A percentile compares a stretch with the other conserved stretches of the same genome.
Evolutionary conservation across 2,329 filamentous ascomycete genomes (phyloP).

Genomic region (Harringtonia aguacate): DNA sequence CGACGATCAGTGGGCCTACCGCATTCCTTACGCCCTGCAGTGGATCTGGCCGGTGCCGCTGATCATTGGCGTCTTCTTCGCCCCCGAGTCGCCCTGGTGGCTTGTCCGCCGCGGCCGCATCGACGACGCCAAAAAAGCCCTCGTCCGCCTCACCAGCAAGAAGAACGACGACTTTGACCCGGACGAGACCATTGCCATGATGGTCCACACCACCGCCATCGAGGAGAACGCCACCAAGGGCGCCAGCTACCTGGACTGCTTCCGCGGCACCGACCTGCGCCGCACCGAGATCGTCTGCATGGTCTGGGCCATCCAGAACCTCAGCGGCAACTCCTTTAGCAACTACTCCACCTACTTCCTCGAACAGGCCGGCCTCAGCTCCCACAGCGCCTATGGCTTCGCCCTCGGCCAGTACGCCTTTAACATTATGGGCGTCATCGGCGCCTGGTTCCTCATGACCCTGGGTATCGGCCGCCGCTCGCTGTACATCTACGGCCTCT

Average conservation of each 20-base stretch:
- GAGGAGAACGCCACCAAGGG: conserved; percentile 62
- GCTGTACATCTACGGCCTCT: conserved; percentile 67
- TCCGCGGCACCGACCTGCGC: conserved; percentile 66
- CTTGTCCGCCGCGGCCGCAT: conserved; percentile 56
- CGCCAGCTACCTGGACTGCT: conserved; percentile 71
- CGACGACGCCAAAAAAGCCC: conserved; percentile 54
- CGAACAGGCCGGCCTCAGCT: conserved; percentile 44
- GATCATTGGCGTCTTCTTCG: conserved; percentile 54
- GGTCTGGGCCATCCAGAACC: conserved; percentile 53
- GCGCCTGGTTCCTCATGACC: conserved; percentile 72
- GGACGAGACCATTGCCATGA: conserved; percentile 82
- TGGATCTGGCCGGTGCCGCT: conserved; percentile 67
- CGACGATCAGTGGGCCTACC: conserved; percentile 49
- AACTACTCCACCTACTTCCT: conserved; percentile 57
- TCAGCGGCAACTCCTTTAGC: conserved; percentile 53
- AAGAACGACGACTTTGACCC: conserved; percentile 63
- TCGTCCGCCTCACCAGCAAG: conserved; percentile 54
- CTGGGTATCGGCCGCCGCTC: conserved; percentile 63
- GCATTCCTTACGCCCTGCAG: conserved; percentile 62
- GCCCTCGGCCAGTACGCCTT: conserved; percentile 56
- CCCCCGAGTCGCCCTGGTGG: conserved; percentile 66
- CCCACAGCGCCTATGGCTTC: conserved; percentile 44
- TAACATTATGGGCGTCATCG: conserved; percentile 73
- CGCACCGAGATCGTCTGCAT: conserved; percentile 63
- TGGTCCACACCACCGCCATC: conserved; percentile 77